Evolutionary conservation across 371 early-diverging fungal species (phyloP).

Genomic region (Chytridium lagenaria): DNA sequence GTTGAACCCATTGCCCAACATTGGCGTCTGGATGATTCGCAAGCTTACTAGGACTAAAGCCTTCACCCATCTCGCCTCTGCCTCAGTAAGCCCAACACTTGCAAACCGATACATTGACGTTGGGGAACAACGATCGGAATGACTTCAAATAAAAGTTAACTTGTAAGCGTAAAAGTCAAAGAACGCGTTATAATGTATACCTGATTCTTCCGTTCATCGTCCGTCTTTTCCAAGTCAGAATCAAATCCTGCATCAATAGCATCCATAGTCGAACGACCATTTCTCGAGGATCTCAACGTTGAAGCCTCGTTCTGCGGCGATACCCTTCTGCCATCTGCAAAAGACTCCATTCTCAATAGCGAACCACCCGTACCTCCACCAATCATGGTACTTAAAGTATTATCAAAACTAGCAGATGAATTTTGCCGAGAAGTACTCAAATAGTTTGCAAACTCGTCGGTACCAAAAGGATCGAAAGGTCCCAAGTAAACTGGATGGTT

Average conservation of each 20-base stretch:
- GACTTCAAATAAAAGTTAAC: constrained; percentile 48
- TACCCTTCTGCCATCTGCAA: neutral
- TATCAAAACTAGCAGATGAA: neutral
- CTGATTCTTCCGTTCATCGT: constrained; percentile 30
- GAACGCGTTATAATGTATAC: constrained; percentile 9
- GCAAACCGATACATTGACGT: constrained; percentile 74
- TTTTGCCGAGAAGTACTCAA: neutral
- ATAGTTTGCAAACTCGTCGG: constrained; percentile 34
- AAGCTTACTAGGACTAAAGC: constrained; percentile 47
- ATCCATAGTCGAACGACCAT: neutral
- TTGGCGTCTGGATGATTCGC: constrained; percentile 37
- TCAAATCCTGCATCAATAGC: constrained; percentile 15
- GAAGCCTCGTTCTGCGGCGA: neutral
- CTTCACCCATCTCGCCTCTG: constrained; percentile 44
- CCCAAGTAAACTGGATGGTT: constrained; percentile 49
- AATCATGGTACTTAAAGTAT: neutral
- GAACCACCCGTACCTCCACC: neutral
- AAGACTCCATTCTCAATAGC: neutral
- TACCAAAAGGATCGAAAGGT: constrained; percentile 51
- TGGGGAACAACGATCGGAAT: constrained; percentile 70
- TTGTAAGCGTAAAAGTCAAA: neutral
- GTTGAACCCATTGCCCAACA: constrained; percentile 40
- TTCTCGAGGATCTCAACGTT: constrained; percentile 6
- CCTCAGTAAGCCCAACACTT: constrained; percentile 40
- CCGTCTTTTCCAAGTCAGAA: constrained; percentile 30